A percentile compares a stretch with the other conserved stretches of the same genome.
Evolutionary conservation across 2,329 filamentous ascomycete species (phyloP).

Genomic region (Exophiala dermatitidis): DNA sequence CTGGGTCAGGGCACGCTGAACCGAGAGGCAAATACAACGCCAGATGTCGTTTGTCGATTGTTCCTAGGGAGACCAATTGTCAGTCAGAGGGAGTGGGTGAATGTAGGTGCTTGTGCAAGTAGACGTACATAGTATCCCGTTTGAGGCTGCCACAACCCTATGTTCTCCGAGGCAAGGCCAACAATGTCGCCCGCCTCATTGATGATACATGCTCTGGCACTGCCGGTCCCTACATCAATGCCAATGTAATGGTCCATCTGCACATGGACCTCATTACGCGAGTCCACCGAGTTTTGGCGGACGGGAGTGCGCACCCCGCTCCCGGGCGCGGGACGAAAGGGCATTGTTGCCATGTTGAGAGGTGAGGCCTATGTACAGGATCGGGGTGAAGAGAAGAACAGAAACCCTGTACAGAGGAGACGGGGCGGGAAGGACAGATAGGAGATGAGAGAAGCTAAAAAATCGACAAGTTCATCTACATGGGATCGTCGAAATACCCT

Average conservation of each 20-base stretch:
- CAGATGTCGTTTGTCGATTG: constrained; percentile 98
- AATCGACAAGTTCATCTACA: neutral
- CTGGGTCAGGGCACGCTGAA: constrained; percentile 73
- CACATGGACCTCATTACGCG: constrained; percentile 51
- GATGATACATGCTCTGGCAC: constrained; percentile 91
- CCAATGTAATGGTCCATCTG: constrained; percentile 64
- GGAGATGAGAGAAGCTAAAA: neutral
- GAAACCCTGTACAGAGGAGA: neutral
- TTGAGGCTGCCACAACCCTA: constrained; percentile 72
- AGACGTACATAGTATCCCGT: constrained; percentile 62
- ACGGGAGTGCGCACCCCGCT: constrained; percentile 19
- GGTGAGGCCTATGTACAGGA: neutral
- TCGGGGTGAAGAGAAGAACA: neutral
- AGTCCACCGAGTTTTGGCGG: constrained; percentile 36
- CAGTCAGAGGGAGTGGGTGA: neutral
- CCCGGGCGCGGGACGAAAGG: constrained; percentile 15
- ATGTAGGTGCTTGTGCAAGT: neutral
- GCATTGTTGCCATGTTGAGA: constrained; percentile 9
- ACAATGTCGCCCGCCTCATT: constrained; percentile 84
- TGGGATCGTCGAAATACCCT: neutral
- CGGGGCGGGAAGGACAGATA: neutral
- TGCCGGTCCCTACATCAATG: constrained; percentile 94
- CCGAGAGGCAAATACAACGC: constrained; percentile 84
- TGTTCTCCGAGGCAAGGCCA: constrained; percentile 62
- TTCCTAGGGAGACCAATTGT: constrained; percentile 50